Percentiles rank a stretch among this genome's conserved stretches.
Evolutionary conservation across 768 basidiomycete species (phyloP).

Genomic region (Boletus fagicola): DNA sequence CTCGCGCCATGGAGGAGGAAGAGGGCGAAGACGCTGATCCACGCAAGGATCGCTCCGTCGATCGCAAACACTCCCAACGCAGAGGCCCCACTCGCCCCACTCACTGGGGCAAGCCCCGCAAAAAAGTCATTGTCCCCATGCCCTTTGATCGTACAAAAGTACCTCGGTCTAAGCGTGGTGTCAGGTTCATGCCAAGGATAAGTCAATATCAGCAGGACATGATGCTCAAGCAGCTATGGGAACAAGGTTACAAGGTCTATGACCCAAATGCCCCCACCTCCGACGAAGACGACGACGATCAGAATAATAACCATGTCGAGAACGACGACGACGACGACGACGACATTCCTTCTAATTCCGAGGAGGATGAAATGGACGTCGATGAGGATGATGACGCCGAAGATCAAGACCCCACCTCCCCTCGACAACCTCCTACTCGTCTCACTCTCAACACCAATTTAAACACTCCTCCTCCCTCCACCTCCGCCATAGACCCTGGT

Average conservation of each 20-base stretch:
- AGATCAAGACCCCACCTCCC: slow-evolving; percentile 25
- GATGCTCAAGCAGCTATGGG: slow-evolving; percentile 15
- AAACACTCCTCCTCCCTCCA: slow-evolving; percentile 7
- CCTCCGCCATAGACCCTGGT: slow-evolving; percentile 22
- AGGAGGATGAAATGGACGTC: slow-evolving; percentile 30
- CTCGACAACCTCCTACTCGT: slow-evolving; percentile 23
- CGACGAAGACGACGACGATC: slow-evolving; percentile 19
- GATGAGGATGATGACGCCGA: slow-evolving; percentile 34
- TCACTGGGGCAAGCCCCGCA: slow-evolving; percentile 1
- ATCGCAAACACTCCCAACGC: slow-evolving; percentile 7
- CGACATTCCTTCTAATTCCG: slow-evolving; percentile 10
- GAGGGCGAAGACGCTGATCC: slow-evolving; percentile 42
- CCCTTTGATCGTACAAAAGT: slow-evolving; percentile 19
- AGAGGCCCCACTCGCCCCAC: not conserved
- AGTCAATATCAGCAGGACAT: not conserved
- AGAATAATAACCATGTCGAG: not conserved
- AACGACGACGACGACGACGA: slow-evolving; percentile 10
- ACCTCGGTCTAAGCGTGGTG: slow-evolving; percentile 20
- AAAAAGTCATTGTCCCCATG: slow-evolving; percentile 15
- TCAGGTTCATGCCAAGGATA: not conserved
- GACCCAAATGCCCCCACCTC: slow-evolving; percentile 21
- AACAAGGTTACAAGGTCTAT: slow-evolving; percentile 16
- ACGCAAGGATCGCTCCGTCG: slow-evolving; percentile 16
- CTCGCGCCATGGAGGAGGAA: slow-evolving; percentile 62
- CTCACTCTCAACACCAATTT: slow-evolving; percentile 18